Evolutionary conservation across 345 rosid species (phyloP), one percentile per base, ranked within the genome.

Genomic region (Syzygium jambos): DNA sequence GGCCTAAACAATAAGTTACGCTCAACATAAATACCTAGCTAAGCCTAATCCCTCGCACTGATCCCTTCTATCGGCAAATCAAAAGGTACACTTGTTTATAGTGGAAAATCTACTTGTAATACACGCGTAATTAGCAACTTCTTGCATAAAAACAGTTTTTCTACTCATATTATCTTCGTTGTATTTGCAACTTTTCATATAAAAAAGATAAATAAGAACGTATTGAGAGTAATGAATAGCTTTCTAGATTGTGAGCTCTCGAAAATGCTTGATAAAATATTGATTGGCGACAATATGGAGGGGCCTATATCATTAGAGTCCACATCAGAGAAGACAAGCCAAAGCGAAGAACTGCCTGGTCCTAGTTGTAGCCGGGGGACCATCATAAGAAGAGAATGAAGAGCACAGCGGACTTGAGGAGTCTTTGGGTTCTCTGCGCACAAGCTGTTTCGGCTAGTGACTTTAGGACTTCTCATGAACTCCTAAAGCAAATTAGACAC

Each of bases 401-500:
- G 84, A 96, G 93, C 89, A 90, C 93, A 0, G 92, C 94, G 86
- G 99, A 96, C 91, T 93, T 96, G 88, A 92, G 96, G 87, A 90
- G 93, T 27, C 95, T 94, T 49, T 86, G 95, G 86, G 88, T 93
- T 30, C 93, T 92, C 17, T 98, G 98, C 54, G 98, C 99, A 11
- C 99, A 98, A 85, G 95, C 99, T 12, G 86, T 94, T 54, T 95
- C 96, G 46, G 46, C 46, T 43, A 43, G 46, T 43, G 6, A 43
- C 46, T 6, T 43, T 43, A 43, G 7, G 7, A 43, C 7, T 43
- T 5, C 46, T 43, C 46, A 43, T 43, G 46, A 43, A 43, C 46
- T 43, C 46, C 46, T 43, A 43, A 41, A 41, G 43, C 43, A 41
- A 41, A 41, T 41, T 41, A 41, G 43, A 41, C 43, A 41, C 43